A percentile compares a stretch with the other conserved stretches of the same genome.
These are phyloP conservation scores for Aspergillus sergii DNA, from an alignment of 2,329 filamentous ascomycete species.

Conservation along the genomic window DNA sequence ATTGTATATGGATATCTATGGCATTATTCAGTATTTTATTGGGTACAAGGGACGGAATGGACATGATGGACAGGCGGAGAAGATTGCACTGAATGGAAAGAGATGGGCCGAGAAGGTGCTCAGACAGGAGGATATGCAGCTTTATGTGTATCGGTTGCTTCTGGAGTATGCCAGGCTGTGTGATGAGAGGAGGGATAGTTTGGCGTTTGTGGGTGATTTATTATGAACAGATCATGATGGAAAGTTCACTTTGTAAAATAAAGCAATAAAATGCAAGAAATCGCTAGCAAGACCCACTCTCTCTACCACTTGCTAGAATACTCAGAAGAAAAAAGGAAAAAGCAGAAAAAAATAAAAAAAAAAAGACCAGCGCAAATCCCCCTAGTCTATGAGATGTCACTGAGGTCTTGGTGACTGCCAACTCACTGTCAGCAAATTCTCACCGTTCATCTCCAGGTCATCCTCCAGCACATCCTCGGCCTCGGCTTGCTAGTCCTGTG, in stretches of 20 bases:
- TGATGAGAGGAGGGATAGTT: conserved; percentile 25
- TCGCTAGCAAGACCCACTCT: not conserved
- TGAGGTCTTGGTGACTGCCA: too few relatives aligned
- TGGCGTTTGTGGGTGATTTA: conserved; percentile 24
- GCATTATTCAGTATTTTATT: conserved; percentile 73
- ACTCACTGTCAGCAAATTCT: too few relatives aligned
- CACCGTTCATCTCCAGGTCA: too few relatives aligned
- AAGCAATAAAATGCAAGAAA: not conserved
- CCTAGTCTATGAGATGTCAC: too few relatives aligned
- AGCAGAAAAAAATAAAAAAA: too few relatives aligned
- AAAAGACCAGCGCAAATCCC: not conserved
- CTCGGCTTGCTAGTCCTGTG: too few relatives aligned
- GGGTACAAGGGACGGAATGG: conserved; percentile 52
- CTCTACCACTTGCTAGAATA: too few relatives aligned
- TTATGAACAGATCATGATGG: not conserved
- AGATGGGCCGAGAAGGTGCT: conserved; percentile 70
- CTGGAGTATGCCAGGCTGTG: conserved; percentile 63
- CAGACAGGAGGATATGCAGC: conserved; percentile 71
- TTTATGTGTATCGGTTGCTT: conserved; percentile 68
- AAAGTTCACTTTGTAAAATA: not conserved
- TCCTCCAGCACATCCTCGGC: too few relatives aligned
- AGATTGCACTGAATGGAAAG: conserved; percentile 67
- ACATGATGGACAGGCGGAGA: conserved; percentile 60
- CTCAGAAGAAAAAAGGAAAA: too few relatives aligned
- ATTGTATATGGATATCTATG: conserved; percentile 71